These are phyloP conservation scores for Diplodia intermedia DNA, from an alignment of 2,329 filamentous ascomycete species.

Conservation along the genomic window DNA sequence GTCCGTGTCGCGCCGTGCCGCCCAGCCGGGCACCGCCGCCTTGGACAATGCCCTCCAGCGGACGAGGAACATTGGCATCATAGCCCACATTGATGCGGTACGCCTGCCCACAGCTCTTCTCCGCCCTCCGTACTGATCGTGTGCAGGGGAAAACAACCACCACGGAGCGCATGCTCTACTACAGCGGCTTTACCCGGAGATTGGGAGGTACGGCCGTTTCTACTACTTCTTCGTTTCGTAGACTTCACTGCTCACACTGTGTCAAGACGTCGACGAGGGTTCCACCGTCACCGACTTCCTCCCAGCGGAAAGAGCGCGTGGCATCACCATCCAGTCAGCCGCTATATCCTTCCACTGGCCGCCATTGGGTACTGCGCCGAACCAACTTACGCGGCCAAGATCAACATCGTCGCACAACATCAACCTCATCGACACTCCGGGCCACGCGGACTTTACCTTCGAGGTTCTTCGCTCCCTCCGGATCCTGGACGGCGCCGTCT, in stretches of 20 bases:
- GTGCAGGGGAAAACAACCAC: conserved; percentile 90
- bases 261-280: conserved; percentile 85
- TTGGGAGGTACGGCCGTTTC: conserved; percentile 67
- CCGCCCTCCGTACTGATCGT: background rate
- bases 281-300: conserved; percentile 98
- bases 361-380: conserved; percentile 49
- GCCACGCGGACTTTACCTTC: conserved; percentile 96
- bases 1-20: conserved; percentile 9
- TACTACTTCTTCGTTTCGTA: background rate
- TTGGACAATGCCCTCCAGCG: conserved; percentile 55
- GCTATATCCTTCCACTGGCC: conserved; percentile 97
- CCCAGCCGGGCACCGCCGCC: conserved; percentile 35
- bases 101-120: conserved; percentile 37
- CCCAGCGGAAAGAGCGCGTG: conserved; percentile 86
- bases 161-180: conserved; percentile 98
- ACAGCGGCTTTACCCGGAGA: conserved; percentile 85
- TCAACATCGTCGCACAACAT: conserved; percentile 59
- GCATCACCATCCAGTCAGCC: conserved; percentile 97
- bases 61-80: conserved; percentile 96
- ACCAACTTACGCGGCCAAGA: conserved; percentile 38
- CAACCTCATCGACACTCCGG: conserved; percentile 94
- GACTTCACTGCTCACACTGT: background rate
- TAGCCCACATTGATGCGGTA: conserved; percentile 94
- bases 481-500: conserved; percentile 88
- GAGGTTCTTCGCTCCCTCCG: conserved; percentile 91